A percentile compares a stretch with the other conserved stretches of the same genome.
Conservation (phyloP, 352 stramenopile species). For the Globisporangium sylvaticum region DNA sequence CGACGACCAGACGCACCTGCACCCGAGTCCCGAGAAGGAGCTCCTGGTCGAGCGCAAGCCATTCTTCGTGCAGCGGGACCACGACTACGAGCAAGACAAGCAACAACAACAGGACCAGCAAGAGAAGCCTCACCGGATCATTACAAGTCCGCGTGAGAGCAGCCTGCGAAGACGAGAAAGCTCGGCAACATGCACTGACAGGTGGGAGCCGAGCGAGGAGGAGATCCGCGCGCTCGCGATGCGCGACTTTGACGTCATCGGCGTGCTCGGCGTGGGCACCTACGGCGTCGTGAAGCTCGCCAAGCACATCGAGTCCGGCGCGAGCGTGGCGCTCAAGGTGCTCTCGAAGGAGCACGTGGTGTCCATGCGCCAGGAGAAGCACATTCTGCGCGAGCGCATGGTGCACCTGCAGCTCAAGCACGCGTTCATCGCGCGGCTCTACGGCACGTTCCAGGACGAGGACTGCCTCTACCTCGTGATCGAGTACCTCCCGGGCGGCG, state of each 20-base stretch:
- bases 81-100: background rate
- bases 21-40: conserved; percentile 6
- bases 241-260: conserved; percentile 61
- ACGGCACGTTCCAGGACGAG: conserved; percentile 81
- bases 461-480: conserved; percentile 81
- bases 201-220: conserved; percentile 28
- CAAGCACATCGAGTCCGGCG: conserved; percentile 50
- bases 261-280: conserved; percentile 68
- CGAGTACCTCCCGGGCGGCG: conserved; percentile 72
- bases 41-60: background rate
- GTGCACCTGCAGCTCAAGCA: conserved; percentile 67
- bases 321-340: conserved; percentile 70
- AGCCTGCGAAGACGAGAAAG: background rate
- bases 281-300: conserved; percentile 82
- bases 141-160: background rate
- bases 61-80: background rate
- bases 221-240: conserved; percentile 39
- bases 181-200: background rate
- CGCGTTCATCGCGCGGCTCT: conserved; percentile 63
- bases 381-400: conserved; percentile 69
- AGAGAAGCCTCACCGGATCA: background rate
- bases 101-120: background rate
- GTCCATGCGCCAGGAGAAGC: conserved; percentile 67
- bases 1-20: background rate
- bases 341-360: conserved; percentile 75